Evolutionary conservation across 805 yeast species (phyloP).

Genomic region (Lipomyces anomalus): DNA sequence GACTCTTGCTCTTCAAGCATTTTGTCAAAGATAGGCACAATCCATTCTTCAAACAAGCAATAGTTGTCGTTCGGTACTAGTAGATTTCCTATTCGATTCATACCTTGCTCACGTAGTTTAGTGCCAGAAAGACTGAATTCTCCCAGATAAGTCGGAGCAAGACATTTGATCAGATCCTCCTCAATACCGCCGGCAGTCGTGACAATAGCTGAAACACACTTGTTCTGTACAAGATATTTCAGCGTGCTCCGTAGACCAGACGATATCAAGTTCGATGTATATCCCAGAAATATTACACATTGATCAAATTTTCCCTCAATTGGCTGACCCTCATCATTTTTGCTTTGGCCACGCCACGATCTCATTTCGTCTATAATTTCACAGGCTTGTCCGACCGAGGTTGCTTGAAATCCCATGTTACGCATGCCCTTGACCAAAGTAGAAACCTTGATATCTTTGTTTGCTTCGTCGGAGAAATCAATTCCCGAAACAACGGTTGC

Average conservation of each 20-base stretch:
- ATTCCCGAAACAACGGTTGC: constrained; percentile 79
- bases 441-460: constrained; percentile 70
- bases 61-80: constrained; percentile 97
- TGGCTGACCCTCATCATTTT: constrained; percentile 12
- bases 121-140: constrained; percentile 80
- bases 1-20: constrained; percentile 83
- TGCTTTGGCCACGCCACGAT: constrained; percentile 72
- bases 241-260: constrained; percentile 91
- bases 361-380: constrained; percentile 92
- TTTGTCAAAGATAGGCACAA: constrained; percentile 84
- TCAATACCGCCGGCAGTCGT: constrained; percentile 99
- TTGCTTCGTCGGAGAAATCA: constrained; percentile 75
- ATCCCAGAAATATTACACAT: constrained; percentile 93
- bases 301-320: constrained; percentile 54
- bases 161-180: constrained; percentile 92
- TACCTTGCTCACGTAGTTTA: constrained; percentile 82
- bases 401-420: constrained; percentile 96
- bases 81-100: constrained; percentile 96
- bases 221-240: constrained; percentile 83
- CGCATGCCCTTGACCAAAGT: constrained; percentile 79
- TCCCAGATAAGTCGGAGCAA: constrained; percentile 95
- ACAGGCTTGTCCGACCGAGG: constrained; percentile 79
- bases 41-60: constrained; percentile 98
- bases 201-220: constrained; percentile 90
- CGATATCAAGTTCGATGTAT: constrained; percentile 91